Conservation (phyloP, 73 alveolate genomes). For the Strombidium stylifer region DNA sequence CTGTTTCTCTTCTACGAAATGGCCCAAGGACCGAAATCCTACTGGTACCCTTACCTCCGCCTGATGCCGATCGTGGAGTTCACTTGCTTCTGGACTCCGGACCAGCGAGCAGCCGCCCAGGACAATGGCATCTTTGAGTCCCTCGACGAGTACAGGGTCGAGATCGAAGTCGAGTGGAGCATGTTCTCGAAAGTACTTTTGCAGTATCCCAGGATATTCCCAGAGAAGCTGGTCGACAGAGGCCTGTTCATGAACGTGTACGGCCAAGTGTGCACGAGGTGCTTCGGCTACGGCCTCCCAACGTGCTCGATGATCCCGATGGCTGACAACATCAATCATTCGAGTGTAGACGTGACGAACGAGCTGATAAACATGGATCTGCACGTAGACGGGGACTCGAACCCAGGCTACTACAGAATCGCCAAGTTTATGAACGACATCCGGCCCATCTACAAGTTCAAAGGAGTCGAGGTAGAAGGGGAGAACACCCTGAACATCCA, state of each 20-base stretch:
- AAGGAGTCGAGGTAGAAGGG: not conserved
- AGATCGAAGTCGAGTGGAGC: not conserved
- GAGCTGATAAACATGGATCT: conserved; percentile 4
- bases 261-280: not conserved
- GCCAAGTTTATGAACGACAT: conserved; percentile 37
- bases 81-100: not conserved
- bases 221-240: not conserved
- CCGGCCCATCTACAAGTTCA: conserved; percentile 1
- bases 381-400: not conserved
- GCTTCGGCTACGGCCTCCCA: conserved; percentile 13
- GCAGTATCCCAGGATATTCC: conserved; percentile 8
- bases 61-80: not conserved
- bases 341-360: conserved; percentile 3
- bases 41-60: not conserved
- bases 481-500: not conserved
- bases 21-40: not conserved
- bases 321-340: conserved; percentile 17
- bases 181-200: not conserved
- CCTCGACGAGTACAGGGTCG: not conserved
- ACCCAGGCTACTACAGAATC: conserved; percentile 8
- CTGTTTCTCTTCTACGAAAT: not conserved
- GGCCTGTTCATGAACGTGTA: conserved; percentile 17
- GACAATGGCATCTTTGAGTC: not conserved
- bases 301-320: not conserved
- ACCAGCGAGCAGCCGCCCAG: not conserved